phyloP scores from a whole-genome alignment of 441 rosid species.

The Gossypium davidsonii region DNA sequence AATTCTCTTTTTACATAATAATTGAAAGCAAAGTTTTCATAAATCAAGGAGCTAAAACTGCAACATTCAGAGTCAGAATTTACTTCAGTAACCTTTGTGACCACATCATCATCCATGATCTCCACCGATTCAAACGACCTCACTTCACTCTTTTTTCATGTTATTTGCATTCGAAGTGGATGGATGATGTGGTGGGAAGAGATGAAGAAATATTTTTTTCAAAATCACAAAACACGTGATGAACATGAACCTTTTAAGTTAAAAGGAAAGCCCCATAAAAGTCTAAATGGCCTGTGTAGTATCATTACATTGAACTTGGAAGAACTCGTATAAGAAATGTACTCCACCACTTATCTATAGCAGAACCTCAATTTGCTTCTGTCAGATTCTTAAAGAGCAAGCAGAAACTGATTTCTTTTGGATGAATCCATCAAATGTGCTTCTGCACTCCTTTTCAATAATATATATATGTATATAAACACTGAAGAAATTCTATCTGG shows the following conservation, averaged over 20 bases:
- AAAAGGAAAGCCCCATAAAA: no score
- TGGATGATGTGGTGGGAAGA: no score
- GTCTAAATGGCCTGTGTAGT: neutral
- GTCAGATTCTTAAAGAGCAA: neutral
- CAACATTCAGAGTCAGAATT: neutral
- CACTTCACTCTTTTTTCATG: neutral
- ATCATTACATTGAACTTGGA: neutral
- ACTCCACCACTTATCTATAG: neutral
- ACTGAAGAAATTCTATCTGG: neutral
- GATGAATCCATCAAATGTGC: neutral
- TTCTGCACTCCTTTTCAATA: slow-evolving; percentile 6
- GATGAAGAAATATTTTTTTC: no score
- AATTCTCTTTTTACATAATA: neutral
- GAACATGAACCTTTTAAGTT: no score
- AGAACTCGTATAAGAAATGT: neutral
- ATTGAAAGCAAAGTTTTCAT: neutral
- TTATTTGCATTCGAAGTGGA: no score
- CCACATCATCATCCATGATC: no score
- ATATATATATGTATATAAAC: neutral
- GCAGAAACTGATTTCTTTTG: neutral
- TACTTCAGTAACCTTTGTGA: no score
- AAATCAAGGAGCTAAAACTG: neutral
- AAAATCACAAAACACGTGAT: no score
- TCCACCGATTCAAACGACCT: neutral
- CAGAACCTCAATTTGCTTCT: slow-evolving; percentile 6